These are phyloP conservation scores for Waltiozyma sp. DNA, from an alignment of 1,139 yeast genomes.

Conservation along the genomic window DNA sequence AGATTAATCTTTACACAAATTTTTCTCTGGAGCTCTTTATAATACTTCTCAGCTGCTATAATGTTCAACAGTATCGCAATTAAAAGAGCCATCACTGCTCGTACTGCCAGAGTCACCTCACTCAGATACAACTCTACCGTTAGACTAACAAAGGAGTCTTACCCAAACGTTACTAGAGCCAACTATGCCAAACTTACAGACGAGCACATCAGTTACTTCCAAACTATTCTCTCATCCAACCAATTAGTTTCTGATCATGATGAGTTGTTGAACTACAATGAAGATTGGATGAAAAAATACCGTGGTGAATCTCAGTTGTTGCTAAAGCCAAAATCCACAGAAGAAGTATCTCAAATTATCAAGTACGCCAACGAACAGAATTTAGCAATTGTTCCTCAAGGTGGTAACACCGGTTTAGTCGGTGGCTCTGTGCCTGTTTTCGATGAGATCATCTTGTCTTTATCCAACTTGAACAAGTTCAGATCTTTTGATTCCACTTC, in stretches of 20 bases:
- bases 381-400: constrained; percentile 90
- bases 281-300: constrained; percentile 96
- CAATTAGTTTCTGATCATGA: constrained; percentile 39
- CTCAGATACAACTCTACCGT: constrained; percentile 25
- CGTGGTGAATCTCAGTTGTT: constrained; percentile 77
- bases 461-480: constrained; percentile 63
- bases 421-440: constrained; percentile 93
- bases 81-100: neutral
- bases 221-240: constrained; percentile 39
- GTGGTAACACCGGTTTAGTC: constrained; percentile 94
- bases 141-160: constrained; percentile 53
- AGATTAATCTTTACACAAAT: too few species aligned
- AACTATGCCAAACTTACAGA: constrained; percentile 35
- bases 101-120: neutral
- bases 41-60: neutral
- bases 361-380: constrained; percentile 71
- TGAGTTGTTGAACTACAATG: constrained; percentile 67
- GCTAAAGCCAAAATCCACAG: constrained; percentile 73
- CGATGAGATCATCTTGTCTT: constrained; percentile 74
- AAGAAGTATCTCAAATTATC: constrained; percentile 67
- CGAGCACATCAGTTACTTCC: constrained; percentile 54
- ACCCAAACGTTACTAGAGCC: constrained; percentile 40
- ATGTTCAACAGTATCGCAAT: neutral
- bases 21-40: neutral
- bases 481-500: constrained; percentile 73